Evolutionary conservation across 2,329 filamentous ascomycete genomes (phyloP), one percentile per base, ranked within the genome.

Genomic region (Penicillium sp.): DNA sequence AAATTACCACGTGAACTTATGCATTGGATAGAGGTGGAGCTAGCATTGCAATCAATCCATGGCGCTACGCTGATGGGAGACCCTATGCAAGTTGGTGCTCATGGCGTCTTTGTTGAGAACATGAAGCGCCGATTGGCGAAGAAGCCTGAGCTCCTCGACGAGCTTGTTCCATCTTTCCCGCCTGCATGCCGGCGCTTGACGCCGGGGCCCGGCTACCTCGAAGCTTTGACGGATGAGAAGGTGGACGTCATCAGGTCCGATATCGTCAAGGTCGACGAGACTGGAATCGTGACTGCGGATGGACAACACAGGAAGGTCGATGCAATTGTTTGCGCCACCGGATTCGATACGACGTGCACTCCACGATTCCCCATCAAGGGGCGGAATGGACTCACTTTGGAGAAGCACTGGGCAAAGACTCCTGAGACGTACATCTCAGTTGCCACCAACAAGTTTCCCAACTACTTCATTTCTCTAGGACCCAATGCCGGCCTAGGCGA

Each of bases 141-240:
- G 14, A 73, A 70, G 47, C 68, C 68, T 1, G 69, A 69, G 22
- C 56, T 74, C 0, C 41, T 65, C 10, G 65, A 69, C 16, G 33
- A 73, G 53, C 58, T 78, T 1, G 57, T 76, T 2, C 75, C 76
- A 2, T 58, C 67, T 4, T 77, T 74, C 41, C 67, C 70, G 5
- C 68, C 73, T 7, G 65, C 69, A 9, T 77, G 75, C 53, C 69
- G 74, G 42, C 72, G 76, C 13, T 63, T 77, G 14, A 77, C 74
- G 1, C 76, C 76, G 0, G 76, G 75, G 0, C 70, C 73, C 0
- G 74, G 75, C 1, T 79, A 78, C 50, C 67, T 89, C 2, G 85
- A 88, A 63, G 83, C 84, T 0, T 71, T 88, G 16, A 76, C 77
- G 0, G 75, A 81, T 51, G 77, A 80, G 5, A 86, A 87, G 49